Evolutionary conservation across 1,284 basidiomycete genomes (phyloP), one percentile per base, ranked within the genome.

Genomic region (Tremellales sp.): DNA sequence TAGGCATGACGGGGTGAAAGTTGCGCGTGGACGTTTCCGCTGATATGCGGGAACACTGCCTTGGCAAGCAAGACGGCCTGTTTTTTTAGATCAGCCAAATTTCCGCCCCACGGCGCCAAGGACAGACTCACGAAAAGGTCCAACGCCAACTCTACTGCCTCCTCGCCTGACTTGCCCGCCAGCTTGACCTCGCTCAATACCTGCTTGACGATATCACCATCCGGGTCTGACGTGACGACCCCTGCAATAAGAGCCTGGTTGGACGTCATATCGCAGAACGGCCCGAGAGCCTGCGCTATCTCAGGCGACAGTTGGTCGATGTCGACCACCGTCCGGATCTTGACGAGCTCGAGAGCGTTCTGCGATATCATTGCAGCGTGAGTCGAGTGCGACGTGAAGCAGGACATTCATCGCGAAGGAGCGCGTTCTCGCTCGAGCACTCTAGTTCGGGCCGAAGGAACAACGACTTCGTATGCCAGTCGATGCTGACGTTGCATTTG

Each of bases 181-280:
- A 39, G n/a, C 27, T 31, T 46, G 7, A 48, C 45, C 15, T 48
- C 21, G 1, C 40, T 45, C 12, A 54, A 23, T 13, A 43, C 35
- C 23, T 43, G 15, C 29, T 35, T 46, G 21, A 54, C 48, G 11
- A 43, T 7, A 15, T 42, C 26, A 3, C 33, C n/a, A 23, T 47
- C 33, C 12, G 48, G 35, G 36, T 46, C 37, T 12, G 23, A 25
- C 19, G 52, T 46, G 10, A 54, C 45, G 4, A 50, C 36, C 7
- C 19, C 33, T 12, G 52, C 48, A 7, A 54, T 29, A 3, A 50
- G 40, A 6, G 45, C 48, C 37, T 50, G 52, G 39, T 54, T 50
- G 39, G 48, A 50, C 2, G 52, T 57, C 55, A 57, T 57, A 37
- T 57, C 49, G 37, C 37, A 39, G 36, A 57, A 57, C 19, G 55